A percentile compares a stretch with the other conserved stretches of the same genome.
Conservation (phyloP, 129 eudicot genomes). For the Flaveria sonorensis region DNA sequence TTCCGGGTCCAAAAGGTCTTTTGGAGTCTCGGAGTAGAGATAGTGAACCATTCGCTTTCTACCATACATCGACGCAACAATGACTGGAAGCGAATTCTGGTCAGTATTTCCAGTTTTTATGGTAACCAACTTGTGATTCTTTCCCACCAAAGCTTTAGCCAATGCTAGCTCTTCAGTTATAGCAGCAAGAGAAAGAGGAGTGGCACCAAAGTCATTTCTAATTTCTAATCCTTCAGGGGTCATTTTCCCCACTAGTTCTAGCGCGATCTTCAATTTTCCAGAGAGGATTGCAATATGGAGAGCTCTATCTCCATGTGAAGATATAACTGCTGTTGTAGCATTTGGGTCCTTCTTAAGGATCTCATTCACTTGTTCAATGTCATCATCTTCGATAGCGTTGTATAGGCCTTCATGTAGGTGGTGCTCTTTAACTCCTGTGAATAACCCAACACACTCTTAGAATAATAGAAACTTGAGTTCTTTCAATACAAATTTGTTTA, state of each 20-base stretch:
- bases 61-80: conserved; percentile 54
- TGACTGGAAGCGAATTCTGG: conserved; percentile 49
- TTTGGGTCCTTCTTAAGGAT: conserved; percentile 21
- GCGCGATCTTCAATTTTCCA: conserved; percentile 40
- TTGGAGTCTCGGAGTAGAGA: conserved; percentile 50
- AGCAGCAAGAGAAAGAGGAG: conserved; percentile 50
- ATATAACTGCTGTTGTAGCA: conserved; percentile 30
- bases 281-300: conserved; percentile 50
- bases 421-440: conserved; percentile 27
- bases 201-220: conserved; percentile 45
- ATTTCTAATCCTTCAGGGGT: conserved; percentile 30
- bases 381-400: conserved; percentile 29
- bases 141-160: conserved; percentile 36
- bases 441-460: neutral
- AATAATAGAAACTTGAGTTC: neutral
- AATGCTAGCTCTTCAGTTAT: conserved; percentile 33
- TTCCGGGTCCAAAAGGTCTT: conserved; percentile 33
- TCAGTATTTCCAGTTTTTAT: conserved; percentile 33
- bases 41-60: conserved; percentile 51
- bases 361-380: neutral
- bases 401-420: conserved; percentile 30
- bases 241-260: conserved; percentile 36
- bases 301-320: conserved; percentile 47
- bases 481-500: neutral
- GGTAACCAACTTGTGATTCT: conserved; percentile 35